phyloP scores from a whole-genome alignment of 23 red algal genomes.

The Gracilariopsis chorda region DNA sequence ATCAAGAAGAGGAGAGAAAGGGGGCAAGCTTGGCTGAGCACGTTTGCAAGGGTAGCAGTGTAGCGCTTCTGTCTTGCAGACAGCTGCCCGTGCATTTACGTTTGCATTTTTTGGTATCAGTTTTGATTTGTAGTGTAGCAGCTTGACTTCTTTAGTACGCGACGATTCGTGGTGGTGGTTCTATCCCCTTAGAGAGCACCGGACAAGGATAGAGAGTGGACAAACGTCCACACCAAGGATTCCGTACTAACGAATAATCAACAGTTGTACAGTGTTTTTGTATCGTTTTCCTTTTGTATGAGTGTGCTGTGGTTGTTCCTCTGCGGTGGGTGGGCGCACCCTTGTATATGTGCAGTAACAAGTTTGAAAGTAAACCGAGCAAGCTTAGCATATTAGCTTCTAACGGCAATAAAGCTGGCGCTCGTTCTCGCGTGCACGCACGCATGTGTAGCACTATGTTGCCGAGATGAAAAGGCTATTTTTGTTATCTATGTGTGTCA shows the following conservation, averaged over 20 bases:
- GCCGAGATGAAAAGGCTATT: neutral
- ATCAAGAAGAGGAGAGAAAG: conserved; percentile 65
- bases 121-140: conserved; percentile 36
- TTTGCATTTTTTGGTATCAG: too few species aligned
- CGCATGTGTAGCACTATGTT: neutral
- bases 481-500: too few species aligned
- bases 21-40: conserved; percentile 38
- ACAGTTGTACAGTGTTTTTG: conserved; percentile 18
- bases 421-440: conserved; percentile 9
- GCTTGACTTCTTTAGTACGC: neutral
- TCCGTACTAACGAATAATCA: conserved; percentile 1
- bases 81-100: too few species aligned
- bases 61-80: neutral
- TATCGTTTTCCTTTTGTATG: too few species aligned
- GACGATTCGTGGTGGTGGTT: too few species aligned
- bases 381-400: neutral
- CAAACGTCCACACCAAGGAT: neutral
- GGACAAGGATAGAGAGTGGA: too few species aligned
- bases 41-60: neutral
- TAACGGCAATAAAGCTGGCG: neutral
- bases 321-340: neutral
- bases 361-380: conserved; percentile 17
- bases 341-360: conserved; percentile 20
- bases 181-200: too few species aligned
- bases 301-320: too few species aligned